Base-by-base conservation (phyloP, 768 basidiomycete genomes). In the Thelephora ganbajun region DNA sequence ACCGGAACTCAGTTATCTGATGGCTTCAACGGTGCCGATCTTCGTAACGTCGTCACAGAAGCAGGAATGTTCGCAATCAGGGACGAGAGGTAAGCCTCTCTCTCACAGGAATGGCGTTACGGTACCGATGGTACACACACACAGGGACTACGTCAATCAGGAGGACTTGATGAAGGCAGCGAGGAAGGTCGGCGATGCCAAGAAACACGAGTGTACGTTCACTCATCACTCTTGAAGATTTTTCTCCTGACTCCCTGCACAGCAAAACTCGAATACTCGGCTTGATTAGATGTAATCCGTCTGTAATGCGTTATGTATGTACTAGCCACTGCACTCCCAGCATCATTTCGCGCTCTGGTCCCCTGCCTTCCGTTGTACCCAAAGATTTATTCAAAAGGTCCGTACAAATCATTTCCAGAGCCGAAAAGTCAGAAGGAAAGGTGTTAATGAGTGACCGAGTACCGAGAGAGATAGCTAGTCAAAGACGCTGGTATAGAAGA, bases 51-150 rank as follows among this genome's bases (percentile, higher is more conserved):
- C 19, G 79, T 93, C 37, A 96, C 91, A 3, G 92, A 94, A 63
- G 84, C 89, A 18, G 94, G 94, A 41, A 94, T 99, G 91, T 98
- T 97, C 59, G 96, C 96, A 6, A 97, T 99, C 56, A 77, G 96
- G 42, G 94, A 97, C 50, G 94, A 97, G 56, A 73, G 88, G 86
- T 83, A 48, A 47, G 75, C 61, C 4, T 9, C 22, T n/a, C 5
- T 30, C 16, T 14, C 39, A 41, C 16, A 2, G 14, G 14, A 9
- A 14, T 14, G 3, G 9, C 43, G 37, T 19, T 18, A 47, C 16
- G 44, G 16, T 12, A 16, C n/a, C 33, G 35, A 57, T 35, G 33
- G 33, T 7, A 4, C 18, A 47, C 20, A 26, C 35, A 37, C 35
- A 18, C 54, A 85, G 91, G 51, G 91, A 93, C 58, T 92, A 90